phyloP scores from a whole-genome alignment of 257 asterid species.

The Nyctanthes arbortristis region DNA sequence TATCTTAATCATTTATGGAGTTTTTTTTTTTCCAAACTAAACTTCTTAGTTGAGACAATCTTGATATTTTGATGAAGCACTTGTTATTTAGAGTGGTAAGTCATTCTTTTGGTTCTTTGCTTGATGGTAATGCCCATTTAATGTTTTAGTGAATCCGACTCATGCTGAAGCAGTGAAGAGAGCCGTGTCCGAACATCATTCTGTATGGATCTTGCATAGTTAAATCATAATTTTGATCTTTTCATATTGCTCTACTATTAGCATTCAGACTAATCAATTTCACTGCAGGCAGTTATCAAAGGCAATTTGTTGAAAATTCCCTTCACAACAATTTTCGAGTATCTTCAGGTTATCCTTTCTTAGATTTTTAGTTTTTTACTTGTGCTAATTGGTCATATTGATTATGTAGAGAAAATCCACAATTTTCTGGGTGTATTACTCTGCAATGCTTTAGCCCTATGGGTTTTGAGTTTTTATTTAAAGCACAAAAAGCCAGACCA shows the following conservation, averaged over 20 bases:
- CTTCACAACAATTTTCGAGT: conserved; percentile 88
- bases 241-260: not conserved
- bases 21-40: not conserved
- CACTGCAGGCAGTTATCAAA: conserved; percentile 59
- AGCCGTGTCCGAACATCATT: conserved; percentile 51
- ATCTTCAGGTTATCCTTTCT: conserved; percentile 69
- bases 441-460: not conserved
- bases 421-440: not conserved
- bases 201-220: conserved; percentile 39
- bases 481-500: too few species aligned
- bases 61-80: not conserved
- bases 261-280: conserved; percentile 15
- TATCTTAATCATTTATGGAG: not conserved
- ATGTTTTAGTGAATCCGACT: conserved; percentile 46
- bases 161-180: conserved; percentile 56
- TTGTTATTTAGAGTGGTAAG: not conserved
- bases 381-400: not conserved
- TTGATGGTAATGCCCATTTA: conserved; percentile 24
- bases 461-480: too few species aligned
- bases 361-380: not conserved
- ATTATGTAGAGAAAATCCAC: not conserved
- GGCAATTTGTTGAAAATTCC: conserved; percentile 84
- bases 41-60: not conserved
- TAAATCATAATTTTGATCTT: not conserved
- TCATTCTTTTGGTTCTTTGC: conserved; percentile 14